These are phyloP conservation scores for Agrocybe praecox DNA, from an alignment of 768 basidiomycete genomes.

Conservation along the genomic window DNA sequence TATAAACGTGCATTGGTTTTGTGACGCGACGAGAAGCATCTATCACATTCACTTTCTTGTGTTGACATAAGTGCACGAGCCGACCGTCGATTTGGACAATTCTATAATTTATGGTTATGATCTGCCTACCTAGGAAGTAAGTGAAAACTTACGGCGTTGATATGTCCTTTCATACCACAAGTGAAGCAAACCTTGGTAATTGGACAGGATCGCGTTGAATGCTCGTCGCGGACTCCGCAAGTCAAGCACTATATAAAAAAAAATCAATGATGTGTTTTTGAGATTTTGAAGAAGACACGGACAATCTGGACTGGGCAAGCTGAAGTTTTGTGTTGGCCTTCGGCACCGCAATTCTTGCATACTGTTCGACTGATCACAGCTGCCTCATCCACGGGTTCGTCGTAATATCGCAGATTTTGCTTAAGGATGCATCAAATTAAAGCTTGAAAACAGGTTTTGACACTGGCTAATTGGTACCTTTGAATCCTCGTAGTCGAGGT, in stretches of 20 bases:
- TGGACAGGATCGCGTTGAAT: constrained; percentile 75
- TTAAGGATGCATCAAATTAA: constrained; percentile 20
- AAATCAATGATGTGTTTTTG: background rate
- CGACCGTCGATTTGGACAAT: constrained; percentile 67
- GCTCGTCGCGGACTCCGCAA: constrained; percentile 81
- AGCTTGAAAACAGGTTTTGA: background rate
- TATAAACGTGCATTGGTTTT: constrained; percentile 57
- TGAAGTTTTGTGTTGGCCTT: constrained; percentile 67
- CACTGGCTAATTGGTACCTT: constrained; percentile 40
- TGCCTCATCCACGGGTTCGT: constrained; percentile 43
- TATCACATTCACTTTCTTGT: constrained; percentile 56
- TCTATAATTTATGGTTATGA: constrained; percentile 38
- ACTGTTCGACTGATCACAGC: constrained; percentile 49
- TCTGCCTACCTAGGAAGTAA: background rate
- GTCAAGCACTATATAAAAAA: constrained; percentile 62
- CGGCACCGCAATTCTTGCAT: constrained; percentile 79
- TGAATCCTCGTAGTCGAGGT: constrained; percentile 72
- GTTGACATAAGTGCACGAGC: constrained; percentile 22
- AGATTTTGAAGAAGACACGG: constrained; percentile 26
- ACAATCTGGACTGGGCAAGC: constrained; percentile 79
- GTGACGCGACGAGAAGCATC: constrained; percentile 70
- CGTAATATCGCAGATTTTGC: constrained; percentile 70
- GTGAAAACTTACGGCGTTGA: constrained; percentile 54
- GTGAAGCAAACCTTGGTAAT: constrained; percentile 80
- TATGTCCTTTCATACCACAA: constrained; percentile 86